These are phyloP conservation scores for Parietaria judaica DNA, from an alignment of 306 rosid species.

Conservation along the genomic window DNA sequence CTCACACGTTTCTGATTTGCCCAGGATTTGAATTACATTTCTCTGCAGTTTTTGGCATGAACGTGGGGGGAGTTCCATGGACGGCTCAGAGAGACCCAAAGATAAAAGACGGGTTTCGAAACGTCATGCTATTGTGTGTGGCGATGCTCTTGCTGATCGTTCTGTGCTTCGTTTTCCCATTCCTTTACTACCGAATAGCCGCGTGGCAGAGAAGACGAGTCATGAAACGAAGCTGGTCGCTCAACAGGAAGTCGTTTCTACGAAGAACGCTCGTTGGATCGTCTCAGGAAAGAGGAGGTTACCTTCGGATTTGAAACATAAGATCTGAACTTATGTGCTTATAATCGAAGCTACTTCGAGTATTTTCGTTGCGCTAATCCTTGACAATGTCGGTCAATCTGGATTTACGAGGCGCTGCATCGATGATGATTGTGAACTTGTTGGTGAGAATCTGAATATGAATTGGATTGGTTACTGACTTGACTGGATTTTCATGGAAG, in stretches of 20 bases:
- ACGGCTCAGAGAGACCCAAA: slow-evolving; percentile 53
- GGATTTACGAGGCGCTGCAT: neutral
- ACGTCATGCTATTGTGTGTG: slow-evolving; percentile 67
- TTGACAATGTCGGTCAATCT: neutral
- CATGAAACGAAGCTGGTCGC: slow-evolving; percentile 59
- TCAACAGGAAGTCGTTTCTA: slow-evolving; percentile 64
- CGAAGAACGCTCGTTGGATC: slow-evolving; percentile 39
- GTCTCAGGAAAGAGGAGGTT: slow-evolving; percentile 49
- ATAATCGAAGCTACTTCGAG: neutral
- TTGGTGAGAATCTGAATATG: neutral
- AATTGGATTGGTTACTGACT: neutral
- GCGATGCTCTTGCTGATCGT: slow-evolving; percentile 50
- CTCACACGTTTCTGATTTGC: neutral
- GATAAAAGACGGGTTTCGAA: slow-evolving; percentile 65
- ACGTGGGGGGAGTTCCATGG: slow-evolving; percentile 98
- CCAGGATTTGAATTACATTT: neutral
- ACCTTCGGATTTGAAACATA: slow-evolving; percentile 59
- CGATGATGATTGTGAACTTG: neutral
- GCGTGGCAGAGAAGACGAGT: slow-evolving; percentile 42
- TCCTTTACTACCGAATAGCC: slow-evolving; percentile 42
- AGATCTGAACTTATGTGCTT: too few relatives aligned
- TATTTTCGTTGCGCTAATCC: neutral
- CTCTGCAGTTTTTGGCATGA: slow-evolving; percentile 89
- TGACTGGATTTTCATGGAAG: neutral
- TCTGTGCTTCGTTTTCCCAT: slow-evolving; percentile 78